A percentile compares a stretch with the other conserved stretches of the same genome.
Evolutionary conservation across 2,329 filamentous ascomycete species (phyloP).

Genomic region (Leptographium procerum): DNA sequence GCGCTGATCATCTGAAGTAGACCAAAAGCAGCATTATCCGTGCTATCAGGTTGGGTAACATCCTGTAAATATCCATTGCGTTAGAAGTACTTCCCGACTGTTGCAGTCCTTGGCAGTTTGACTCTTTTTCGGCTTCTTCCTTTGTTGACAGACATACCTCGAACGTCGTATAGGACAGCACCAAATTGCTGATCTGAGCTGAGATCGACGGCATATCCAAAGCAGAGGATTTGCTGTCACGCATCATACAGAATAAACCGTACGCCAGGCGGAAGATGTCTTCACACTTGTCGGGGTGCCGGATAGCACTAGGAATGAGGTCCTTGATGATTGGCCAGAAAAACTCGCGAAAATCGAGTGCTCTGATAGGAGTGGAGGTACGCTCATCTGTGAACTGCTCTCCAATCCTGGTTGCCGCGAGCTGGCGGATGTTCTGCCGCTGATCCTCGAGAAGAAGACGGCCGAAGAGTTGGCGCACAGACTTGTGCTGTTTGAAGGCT

Average conservation of each 20-base stretch:
- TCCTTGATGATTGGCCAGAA: slow-evolving; percentile 35
- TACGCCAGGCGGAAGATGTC: slow-evolving; percentile 33
- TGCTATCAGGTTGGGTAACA: slow-evolving; percentile 24
- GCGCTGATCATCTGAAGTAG: slow-evolving; percentile 24
- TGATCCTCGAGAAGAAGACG: slow-evolving; percentile 26
- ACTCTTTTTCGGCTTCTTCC: neutral
- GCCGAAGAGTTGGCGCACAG: slow-evolving; percentile 19
- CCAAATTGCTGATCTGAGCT: slow-evolving; percentile 13
- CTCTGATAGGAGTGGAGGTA: slow-evolving; percentile 15
- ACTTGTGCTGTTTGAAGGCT: slow-evolving; percentile 20
- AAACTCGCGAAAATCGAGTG: slow-evolving; percentile 29
- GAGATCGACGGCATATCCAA: slow-evolving; percentile 21
- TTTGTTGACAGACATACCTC: slow-evolving; percentile 15
- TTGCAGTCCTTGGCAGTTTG: no score
- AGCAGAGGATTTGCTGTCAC: slow-evolving; percentile 19
- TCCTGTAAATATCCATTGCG: slow-evolving; percentile 18
- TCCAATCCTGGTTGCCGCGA: slow-evolving; percentile 22
- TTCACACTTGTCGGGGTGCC: slow-evolving; percentile 24
- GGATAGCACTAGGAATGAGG: slow-evolving; percentile 24
- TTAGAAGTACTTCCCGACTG: no score
- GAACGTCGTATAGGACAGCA: slow-evolving; percentile 19
- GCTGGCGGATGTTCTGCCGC: slow-evolving; percentile 24
- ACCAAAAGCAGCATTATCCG: slow-evolving; percentile 25
- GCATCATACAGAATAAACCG: slow-evolving; percentile 28
- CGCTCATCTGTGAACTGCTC: slow-evolving; percentile 12